Evolutionary conservation across 2,329 filamentous ascomycete genomes (phyloP).

Genomic region (Pseudocercospora musae): DNA sequence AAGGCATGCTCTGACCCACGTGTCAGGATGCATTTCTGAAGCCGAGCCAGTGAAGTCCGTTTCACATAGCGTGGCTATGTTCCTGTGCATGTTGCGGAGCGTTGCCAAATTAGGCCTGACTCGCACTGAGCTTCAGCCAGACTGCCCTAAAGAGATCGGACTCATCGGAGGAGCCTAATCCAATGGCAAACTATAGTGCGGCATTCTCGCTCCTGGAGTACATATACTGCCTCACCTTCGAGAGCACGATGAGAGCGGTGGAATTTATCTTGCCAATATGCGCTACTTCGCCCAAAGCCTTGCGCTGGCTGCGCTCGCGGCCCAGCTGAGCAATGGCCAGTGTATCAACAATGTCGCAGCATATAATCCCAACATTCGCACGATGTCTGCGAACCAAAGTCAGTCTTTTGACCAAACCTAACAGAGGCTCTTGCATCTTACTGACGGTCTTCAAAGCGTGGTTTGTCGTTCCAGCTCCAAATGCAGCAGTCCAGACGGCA

Average conservation of each 20-base stretch:
- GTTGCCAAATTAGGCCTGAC: not conserved
- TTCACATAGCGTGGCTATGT: not conserved
- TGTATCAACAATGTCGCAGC: slow-evolving; percentile 24
- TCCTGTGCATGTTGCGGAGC: not conserved
- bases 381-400: slow-evolving; percentile 20
- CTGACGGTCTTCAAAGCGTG: slow-evolving; percentile 9
- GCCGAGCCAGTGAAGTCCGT: not conserved
- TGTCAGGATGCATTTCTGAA: not conserved
- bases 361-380: slow-evolving; percentile 21
- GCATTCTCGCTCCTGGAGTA: not conserved
- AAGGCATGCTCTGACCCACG: not conserved
- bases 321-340: slow-evolving; percentile 12
- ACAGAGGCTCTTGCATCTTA: not conserved
- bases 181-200: not conserved
- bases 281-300: not conserved
- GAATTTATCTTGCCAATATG: not conserved
- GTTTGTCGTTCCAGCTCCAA: slow-evolving; percentile 24
- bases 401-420: slow-evolving; percentile 1
- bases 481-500: slow-evolving; percentile 19
- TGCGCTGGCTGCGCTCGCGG: not conserved
- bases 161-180: not conserved
- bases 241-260: not conserved
- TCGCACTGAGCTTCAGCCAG: not conserved
- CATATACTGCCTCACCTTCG: not conserved
- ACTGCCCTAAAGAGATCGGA: not conserved